These are phyloP conservation scores for Davidsoniella australis DNA, from an alignment of 2,329 filamentous ascomycete genomes.

Conservation along the genomic window DNA sequence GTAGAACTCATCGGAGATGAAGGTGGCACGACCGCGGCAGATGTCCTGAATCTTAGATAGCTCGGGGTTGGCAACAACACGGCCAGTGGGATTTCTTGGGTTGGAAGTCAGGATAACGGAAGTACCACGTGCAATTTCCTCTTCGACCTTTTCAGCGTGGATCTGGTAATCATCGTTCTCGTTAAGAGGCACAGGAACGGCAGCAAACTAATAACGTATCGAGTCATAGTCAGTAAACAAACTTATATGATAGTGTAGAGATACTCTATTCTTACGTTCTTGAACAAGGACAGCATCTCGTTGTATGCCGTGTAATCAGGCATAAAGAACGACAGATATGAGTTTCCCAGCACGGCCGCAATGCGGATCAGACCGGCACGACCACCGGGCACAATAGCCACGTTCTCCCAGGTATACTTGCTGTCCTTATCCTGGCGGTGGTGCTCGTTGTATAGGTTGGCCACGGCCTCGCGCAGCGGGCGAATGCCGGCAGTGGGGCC, in stretches of 20 bases:
- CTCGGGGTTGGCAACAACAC: conserved; percentile 71
- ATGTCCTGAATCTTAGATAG: conserved; percentile 83
- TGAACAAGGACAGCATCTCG: conserved; percentile 90
- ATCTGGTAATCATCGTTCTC: conserved; percentile 85
- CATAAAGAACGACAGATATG: conserved; percentile 86
- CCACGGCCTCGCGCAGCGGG: conserved; percentile 73
- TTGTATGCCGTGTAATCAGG: conserved; percentile 95
- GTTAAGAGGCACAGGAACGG: conserved; percentile 69
- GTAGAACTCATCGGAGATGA: conserved; percentile 96
- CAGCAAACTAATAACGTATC: conserved; percentile 46
- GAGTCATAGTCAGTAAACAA: neutral
- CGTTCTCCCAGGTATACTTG: conserved; percentile 94
- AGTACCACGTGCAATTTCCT: conserved; percentile 74
- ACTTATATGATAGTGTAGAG: too few species aligned
- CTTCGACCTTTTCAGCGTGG: conserved; percentile 79
- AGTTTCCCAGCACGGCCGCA: conserved; percentile 81
- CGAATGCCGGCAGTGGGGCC: conserved; percentile 89
- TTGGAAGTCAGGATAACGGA: conserved; percentile 89
- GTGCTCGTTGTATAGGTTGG: conserved; percentile 81
- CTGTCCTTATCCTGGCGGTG: conserved; percentile 75
- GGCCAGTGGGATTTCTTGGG: conserved; percentile 83
- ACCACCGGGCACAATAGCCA: conserved; percentile 87
- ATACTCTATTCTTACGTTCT: conserved; percentile 42
- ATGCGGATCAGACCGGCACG: conserved; percentile 87
- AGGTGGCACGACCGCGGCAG: conserved; percentile 73